Evolutionary conservation across 106 monocot species (phyloP), one percentile per base, ranked within the genome.

Genomic region (Dendrobium huoshanense): DNA sequence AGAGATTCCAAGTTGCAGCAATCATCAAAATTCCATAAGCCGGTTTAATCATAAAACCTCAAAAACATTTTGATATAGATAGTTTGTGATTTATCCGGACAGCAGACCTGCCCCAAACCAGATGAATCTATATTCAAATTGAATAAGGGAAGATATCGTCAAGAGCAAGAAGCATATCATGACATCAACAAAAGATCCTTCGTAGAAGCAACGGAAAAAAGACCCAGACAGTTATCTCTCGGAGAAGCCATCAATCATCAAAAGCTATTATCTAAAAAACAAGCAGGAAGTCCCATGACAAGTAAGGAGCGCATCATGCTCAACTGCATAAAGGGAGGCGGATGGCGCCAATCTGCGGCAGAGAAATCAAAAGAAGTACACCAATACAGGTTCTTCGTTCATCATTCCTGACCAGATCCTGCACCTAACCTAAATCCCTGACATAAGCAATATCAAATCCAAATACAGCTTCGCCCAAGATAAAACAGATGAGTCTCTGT

Each of bases 261-360:
- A 74, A 74, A 74, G n/a, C 17, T 42, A 74, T 20, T 22, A 19
- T 42, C 74, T 42, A 37, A 74, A 74, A 40, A 73, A 6, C 6
- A 41, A 5, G 42, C 40, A 65, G 27, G 16, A 43, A 45, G 25
- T 48, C 56, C 9, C 2, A 81, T 42, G 47, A 80, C 27, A 80
- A 72, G 73, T 22, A 80, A 72, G 55, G 10, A 67, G 40, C 27
- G 45, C 47, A 48, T 45, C 67, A 15, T 68, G 67, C 65, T 79
- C 65, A 73, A 73, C 40, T 17, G 9, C 15, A 43, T 20, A 48
- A 48, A 73, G 55, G 40, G 70, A 40, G 31, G 61, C n/a, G 58
- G 20, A 37, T 29, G 10, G 33, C 19, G 4, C 31, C 55, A 58
- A 78, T 42, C 24, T 40, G 42, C 11, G 5, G 37, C 22, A 27